Percentiles rank a stretch among this genome's conserved stretches.
Evolutionary conservation across 495 filamentous ascomycete genomes (phyloP).

Genomic region (Lepidopterella palustris): DNA sequence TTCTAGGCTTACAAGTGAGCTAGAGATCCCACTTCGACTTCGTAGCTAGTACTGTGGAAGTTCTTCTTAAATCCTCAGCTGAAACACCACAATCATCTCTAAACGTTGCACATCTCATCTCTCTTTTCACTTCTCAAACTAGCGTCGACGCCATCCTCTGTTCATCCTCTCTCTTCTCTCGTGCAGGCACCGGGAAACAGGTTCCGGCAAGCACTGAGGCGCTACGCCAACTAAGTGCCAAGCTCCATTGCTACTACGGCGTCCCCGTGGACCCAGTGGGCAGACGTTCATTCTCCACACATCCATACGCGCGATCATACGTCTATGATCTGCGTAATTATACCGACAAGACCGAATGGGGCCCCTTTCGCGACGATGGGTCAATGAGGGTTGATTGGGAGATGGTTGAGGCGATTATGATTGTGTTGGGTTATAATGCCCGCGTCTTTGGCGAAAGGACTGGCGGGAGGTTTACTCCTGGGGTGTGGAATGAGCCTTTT

Average conservation of each 20-base stretch:
- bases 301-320: conserved; percentile 51
- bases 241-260: conserved; percentile 57
- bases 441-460: conserved; percentile 40
- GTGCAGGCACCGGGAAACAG: conserved; percentile 34
- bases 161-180: conserved; percentile 48
- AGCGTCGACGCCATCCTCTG: conserved; percentile 13
- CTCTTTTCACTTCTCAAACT: conserved; percentile 26
- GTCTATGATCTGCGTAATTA: conserved; percentile 63
- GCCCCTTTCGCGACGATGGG: conserved; percentile 53
- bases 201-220: conserved; percentile 16
- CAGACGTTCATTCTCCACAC: conserved; percentile 33
- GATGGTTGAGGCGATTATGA: conserved; percentile 58
- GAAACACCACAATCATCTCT: conserved; percentile 16
- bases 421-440: conserved; percentile 53
- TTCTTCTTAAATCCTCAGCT: conserved; percentile 29
- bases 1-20: neutral
- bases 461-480: conserved; percentile 38
- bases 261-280: conserved; percentile 38
- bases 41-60: conserved; percentile 8
- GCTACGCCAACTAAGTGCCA: conserved; percentile 52
- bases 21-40: conserved; percentile 24
- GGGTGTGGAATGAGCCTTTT: conserved; percentile 49
- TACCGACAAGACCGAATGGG: conserved; percentile 50
- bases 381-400: conserved; percentile 58
- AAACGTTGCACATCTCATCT: conserved; percentile 32